Evolutionary conservation across 176 grass and related monocot genomes (phyloP), one percentile per base, ranked within the genome.

Genomic region (Oryza meyeriana): DNA sequence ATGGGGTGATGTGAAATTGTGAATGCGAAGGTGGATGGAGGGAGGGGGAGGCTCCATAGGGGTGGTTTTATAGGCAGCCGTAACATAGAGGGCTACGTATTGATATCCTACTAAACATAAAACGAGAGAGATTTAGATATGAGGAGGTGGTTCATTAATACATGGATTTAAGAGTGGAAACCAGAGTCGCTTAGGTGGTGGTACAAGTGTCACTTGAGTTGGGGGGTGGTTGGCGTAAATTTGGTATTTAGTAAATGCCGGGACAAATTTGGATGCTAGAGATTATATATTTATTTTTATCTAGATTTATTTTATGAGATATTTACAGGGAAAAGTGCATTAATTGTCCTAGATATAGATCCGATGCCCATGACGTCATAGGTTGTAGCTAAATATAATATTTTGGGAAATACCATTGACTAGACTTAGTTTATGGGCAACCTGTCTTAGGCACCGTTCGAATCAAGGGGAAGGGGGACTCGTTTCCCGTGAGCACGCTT

Each of bases 11-110:
- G 17, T 20, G 48, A 3, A 52, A 52, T 16, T 45, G 42, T 45
- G 13, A 16, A 45, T 13, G 17, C 8, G 48, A 52, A 20, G 48
- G 48, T 52, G 17, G 48, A 20, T 52, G 17, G 48, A 20, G 3
- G 47, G 17, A 5, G 48, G 48, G 16, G 17, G 48, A 1, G 17
- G 17, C 48, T 52, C 20, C 20, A 4, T 2, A 2, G 17, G 48
- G 17, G 48, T 52, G 48, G 48, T 52, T 52, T 52, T 52, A 52
- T 52, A 52, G 17, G 17, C 48, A 1, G 6, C 48, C 48, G 0
- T 0, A 3, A 1, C 42, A 1, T 45, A 11, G 3, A 14, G 41
- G 41, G 3, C 2, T 12, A 3, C 3, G 0, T 0, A 45, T 45
- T 45, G 13, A 45, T 14, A 45, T 5, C 42, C 13, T 45, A 45